Percentiles rank a stretch among this genome's conserved stretches.
phyloP scores from a whole-genome alignment of 2,329 filamentous ascomycete species.

The Emydomyces testavorans region DNA sequence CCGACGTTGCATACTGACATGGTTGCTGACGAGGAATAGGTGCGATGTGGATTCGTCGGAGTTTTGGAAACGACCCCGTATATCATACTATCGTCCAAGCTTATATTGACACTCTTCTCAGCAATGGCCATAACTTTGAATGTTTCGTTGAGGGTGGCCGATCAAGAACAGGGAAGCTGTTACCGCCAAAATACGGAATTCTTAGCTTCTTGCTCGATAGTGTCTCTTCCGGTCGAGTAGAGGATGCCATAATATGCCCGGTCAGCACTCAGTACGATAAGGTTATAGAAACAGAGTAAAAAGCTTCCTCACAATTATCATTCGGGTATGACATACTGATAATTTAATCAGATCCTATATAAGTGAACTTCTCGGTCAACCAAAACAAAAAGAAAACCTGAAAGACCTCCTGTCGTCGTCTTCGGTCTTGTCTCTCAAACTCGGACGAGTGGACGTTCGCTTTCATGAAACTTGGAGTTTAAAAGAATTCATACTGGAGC shows the following conservation, averaged over 20 bases:
- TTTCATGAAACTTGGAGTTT: slow-evolving; percentile 97
- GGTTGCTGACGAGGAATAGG: slow-evolving; percentile 30
- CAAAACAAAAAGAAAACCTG: slow-evolving; percentile 91
- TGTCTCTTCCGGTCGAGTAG: slow-evolving; percentile 71
- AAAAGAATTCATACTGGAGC: slow-evolving; percentile 65
- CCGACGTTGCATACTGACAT: no score
- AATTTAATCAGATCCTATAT: slow-evolving; percentile 59
- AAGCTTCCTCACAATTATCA: background rate
- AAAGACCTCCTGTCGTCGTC: slow-evolving; percentile 80
- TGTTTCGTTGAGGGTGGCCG: slow-evolving; percentile 96
- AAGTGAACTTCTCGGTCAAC: slow-evolving; percentile 80
- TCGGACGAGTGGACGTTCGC: slow-evolving; percentile 85
- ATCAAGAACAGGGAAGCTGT: slow-evolving; percentile 81
- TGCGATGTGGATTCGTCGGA: slow-evolving; percentile 89
- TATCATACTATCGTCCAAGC: slow-evolving; percentile 90
- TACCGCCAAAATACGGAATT: slow-evolving; percentile 93
- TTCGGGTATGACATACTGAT: slow-evolving; percentile 12
- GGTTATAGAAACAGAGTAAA: slow-evolving; percentile 80
- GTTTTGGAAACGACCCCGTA: slow-evolving; percentile 81
- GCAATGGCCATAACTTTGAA: slow-evolving; percentile 86
- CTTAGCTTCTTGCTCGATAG: slow-evolving; percentile 85
- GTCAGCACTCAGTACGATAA: slow-evolving; percentile 98
- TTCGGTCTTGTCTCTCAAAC: slow-evolving; percentile 73
- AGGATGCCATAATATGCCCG: slow-evolving; percentile 86
- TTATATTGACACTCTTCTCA: slow-evolving; percentile 85